Conservation (phyloP, 2,329 filamentous ascomycete species). For the Calonectria fujianensis region DNA sequence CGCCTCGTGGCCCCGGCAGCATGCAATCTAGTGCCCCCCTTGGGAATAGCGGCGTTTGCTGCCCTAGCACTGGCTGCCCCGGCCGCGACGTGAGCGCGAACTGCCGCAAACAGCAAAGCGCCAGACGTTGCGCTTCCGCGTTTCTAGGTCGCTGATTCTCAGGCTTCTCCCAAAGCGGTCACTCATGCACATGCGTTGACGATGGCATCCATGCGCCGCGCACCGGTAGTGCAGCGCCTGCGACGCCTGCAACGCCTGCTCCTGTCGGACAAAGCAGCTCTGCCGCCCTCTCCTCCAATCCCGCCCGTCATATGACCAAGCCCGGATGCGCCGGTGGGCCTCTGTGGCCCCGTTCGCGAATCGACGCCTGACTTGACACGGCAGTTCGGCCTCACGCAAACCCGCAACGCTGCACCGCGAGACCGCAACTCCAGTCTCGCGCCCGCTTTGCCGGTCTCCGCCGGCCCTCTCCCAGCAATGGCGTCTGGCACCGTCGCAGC, state of each 20-base stretch:
- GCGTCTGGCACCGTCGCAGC: slow-evolving; percentile 27
- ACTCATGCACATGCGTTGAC: slow-evolving; percentile 17
- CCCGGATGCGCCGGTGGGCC: slow-evolving; percentile 2
- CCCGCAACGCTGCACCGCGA: slow-evolving; percentile 12
- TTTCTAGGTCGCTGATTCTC: not conserved
- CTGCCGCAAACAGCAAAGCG: slow-evolving; percentile 43
- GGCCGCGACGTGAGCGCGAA: slow-evolving; percentile 43
- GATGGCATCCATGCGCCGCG: slow-evolving; percentile 7
- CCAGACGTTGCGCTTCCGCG: slow-evolving; percentile 11
- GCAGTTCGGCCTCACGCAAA: slow-evolving; percentile 37
- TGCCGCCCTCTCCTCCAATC: not conserved
- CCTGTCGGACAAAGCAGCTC: not conserved
- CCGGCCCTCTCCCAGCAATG: not conserved
- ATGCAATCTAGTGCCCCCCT: slow-evolving; percentile 50
- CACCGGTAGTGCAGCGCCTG: slow-evolving; percentile 1
- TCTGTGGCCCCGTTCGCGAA: not conserved
- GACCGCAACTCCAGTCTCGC: not conserved
- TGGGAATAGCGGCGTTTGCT: slow-evolving; percentile 35
- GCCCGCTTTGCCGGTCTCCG: slow-evolving; percentile 5
- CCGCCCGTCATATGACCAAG: slow-evolving; percentile 10
- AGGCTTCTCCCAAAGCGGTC: slow-evolving; percentile 5
- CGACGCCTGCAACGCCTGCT: not conserved
- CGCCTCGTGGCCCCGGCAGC: not conserved
- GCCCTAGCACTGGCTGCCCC: slow-evolving; percentile 1
- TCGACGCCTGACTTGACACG: slow-evolving; percentile 40